These are phyloP conservation scores for Peltaster fructicola DNA, from an alignment of 2,329 filamentous ascomycete species.

Conservation along the genomic window DNA sequence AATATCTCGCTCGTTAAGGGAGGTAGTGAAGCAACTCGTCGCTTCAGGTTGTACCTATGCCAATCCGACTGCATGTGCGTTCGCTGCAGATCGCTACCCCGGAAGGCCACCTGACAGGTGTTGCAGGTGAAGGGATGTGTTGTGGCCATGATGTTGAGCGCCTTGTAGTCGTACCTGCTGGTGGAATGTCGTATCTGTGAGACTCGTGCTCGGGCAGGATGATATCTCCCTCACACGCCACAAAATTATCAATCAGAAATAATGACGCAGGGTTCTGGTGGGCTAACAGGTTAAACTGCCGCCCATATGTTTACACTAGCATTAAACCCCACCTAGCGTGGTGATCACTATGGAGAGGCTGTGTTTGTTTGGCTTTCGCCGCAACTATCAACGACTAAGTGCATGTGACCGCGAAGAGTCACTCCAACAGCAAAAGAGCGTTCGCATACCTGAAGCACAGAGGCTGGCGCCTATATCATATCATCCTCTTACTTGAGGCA, in stretches of 20 bases:
- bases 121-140: slow-evolving; percentile 93
- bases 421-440: no score
- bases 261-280: slow-evolving; percentile 1
- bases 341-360: no score
- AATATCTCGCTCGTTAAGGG: slow-evolving; percentile 86
- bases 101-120: slow-evolving; percentile 91
- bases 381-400: no score
- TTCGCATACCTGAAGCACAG: no score
- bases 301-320: no score
- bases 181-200: neutral
- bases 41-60: slow-evolving; percentile 85
- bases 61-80: slow-evolving; percentile 97
- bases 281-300: no score
- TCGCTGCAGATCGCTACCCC: slow-evolving; percentile 81
- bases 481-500: no score
- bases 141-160: slow-evolving; percentile 6
- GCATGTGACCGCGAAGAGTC: no score
- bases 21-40: slow-evolving; percentile 74
- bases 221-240: no score
- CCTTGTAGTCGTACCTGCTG: slow-evolving; percentile 3
- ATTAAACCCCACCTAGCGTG: no score
- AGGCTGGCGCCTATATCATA: no score
- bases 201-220: slow-evolving; percentile 1
- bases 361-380: no score
- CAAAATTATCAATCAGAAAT: slow-evolving; percentile 2